Base-by-base conservation (phyloP, 306 rosid species). In the Lithocarpus polystachyus region DNA sequence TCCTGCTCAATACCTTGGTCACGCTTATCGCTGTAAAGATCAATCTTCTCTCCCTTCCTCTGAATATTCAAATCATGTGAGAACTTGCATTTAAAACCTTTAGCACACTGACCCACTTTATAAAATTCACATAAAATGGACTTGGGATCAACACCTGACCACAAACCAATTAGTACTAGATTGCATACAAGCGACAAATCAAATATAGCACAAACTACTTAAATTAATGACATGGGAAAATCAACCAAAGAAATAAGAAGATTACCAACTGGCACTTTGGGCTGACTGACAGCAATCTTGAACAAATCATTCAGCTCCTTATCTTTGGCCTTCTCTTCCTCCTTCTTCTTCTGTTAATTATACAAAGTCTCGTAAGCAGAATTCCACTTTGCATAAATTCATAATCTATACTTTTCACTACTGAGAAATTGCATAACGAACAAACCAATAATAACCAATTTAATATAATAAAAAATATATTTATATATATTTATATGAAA, bases 41-140 rank as follows among this genome's bases (percentile, higher is more conserved):
- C 99, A 80, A 95, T 95, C 97, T 93, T 96, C 71, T 91, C 99
- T 74, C 99, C 99, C 92, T 96, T 96, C 91, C 99, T 91, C 91
- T 93, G 97, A 24, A 93, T 88, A 88, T 96, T 96, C 88, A 96
- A 86, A 81, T 96, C 99, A 71, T 96, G 99, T 0, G 97, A 96
- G 79, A 96, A 96, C 87, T 96, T 96, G 99, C 98, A 96, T 77
- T 96, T 96, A 77, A 96, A 96, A 17, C 99, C 98, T 85, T 93
- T 93, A 23, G 94, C 77, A 79, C 99, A 96, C 78, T 96, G 98
- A 33, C 98, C 99, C 56, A 45, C 98, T 83, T 93, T 96, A 81
- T 81, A 93, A 86, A 89, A 91, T 88, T 95, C 99, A 80, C 99
- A 95, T 53, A 93, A 26, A 82, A 95, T 87, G 57, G 99, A 95